Percentiles rank a stretch among this genome's conserved stretches.
phyloP scores from a whole-genome alignment of 257 asterid species.

The Fraxinus quadrangulata region DNA sequence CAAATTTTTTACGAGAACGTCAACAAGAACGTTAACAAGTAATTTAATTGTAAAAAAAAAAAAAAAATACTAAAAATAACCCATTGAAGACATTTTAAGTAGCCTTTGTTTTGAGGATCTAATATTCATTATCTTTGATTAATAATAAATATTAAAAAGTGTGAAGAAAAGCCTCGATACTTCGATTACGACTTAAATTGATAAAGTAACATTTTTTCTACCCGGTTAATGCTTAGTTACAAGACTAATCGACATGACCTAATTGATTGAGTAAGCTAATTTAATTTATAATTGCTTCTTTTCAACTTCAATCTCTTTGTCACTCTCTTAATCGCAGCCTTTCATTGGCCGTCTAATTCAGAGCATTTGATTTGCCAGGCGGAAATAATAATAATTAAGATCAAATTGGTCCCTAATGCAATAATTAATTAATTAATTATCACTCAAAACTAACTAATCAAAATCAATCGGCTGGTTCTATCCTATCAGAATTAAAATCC shows the following conservation, averaged over 20 bases:
- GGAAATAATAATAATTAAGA: slow-evolving; percentile 3
- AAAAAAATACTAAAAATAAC: too few species aligned
- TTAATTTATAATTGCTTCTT: background rate
- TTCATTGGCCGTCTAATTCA: background rate
- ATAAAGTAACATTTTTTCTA: background rate
- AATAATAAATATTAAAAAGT: too few species aligned
- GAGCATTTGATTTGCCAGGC: slow-evolving; percentile 31
- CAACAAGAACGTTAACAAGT: too few species aligned
- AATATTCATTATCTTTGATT: too few species aligned
- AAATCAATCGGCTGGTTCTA: background rate
- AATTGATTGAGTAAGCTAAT: slow-evolving; percentile 10
- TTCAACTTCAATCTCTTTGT: background rate
- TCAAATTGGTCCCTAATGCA: background rate
- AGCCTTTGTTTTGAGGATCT: background rate
- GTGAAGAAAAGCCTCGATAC: too few species aligned
- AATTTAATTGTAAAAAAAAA: too few species aligned
- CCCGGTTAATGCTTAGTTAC: background rate
- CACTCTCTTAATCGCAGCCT: background rate
- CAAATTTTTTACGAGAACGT: too few species aligned
- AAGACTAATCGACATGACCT: slow-evolving; percentile 9
- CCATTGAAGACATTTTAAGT: too few species aligned
- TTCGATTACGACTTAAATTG: background rate
- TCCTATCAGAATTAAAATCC: slow-evolving; percentile 17
- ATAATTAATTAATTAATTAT: slow-evolving; percentile 4
- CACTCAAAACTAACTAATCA: background rate